Conservation (phyloP, 2,329 filamentous ascomycete species). For the Fusarium siculi region DNA sequence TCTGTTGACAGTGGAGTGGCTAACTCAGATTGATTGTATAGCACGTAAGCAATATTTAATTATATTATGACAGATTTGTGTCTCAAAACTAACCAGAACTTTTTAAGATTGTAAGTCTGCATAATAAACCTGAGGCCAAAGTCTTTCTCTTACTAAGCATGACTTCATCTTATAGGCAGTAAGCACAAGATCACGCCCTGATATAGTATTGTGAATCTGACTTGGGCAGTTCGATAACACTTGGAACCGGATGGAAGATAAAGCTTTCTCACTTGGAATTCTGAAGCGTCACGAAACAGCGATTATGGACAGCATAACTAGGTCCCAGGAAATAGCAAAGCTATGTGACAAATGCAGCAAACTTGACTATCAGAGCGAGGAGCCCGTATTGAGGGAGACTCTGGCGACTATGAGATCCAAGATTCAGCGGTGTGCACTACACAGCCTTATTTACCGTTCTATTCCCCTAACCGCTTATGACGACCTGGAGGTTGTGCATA, state of each 20-base stretch:
- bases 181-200: neutral
- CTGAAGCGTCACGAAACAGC: neutral
- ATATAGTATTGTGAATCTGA: neutral
- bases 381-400: neutral
- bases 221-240: slow-evolving; percentile 7
- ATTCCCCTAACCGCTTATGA: neutral
- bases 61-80: accelerated
- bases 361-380: neutral
- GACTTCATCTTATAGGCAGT: neutral
- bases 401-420: neutral
- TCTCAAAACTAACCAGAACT: neutral
- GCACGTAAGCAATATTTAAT: neutral
- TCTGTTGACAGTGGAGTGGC: neutral
- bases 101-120: neutral
- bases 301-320: neutral
- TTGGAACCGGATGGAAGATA: slow-evolving; percentile 17
- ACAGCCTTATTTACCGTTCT: neutral
- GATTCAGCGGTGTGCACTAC: slow-evolving; percentile 3
- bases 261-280: neutral
- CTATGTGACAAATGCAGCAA: neutral
- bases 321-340: neutral
- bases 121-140: neutral
- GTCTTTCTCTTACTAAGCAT: neutral
- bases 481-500: neutral
- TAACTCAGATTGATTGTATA: neutral